Conservation (phyloP, 2,329 filamentous ascomycete species). For the Fusarium anguioides region DNA sequence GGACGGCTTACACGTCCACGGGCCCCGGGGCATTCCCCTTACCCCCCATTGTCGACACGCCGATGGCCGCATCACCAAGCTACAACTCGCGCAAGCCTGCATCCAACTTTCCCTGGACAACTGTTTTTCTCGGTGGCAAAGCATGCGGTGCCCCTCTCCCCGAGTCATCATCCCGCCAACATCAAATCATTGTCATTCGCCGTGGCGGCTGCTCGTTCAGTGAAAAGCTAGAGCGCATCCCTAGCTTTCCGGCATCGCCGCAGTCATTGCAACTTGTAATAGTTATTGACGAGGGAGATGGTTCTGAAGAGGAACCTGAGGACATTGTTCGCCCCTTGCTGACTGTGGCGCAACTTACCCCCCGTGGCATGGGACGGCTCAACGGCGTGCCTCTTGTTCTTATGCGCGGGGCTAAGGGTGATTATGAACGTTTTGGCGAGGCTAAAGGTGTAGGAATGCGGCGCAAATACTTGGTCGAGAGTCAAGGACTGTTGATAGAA, state of each 20-base stretch:
- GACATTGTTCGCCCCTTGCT: conserved; percentile 72
- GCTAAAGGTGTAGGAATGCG: conserved; percentile 79
- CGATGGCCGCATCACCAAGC: conserved; percentile 55
- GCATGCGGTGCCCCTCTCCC: conserved; percentile 71
- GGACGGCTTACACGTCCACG: conserved; percentile 64
- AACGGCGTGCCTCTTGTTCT: conserved; percentile 86
- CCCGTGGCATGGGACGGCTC: conserved; percentile 73
- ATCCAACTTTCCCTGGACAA: conserved; percentile 72
- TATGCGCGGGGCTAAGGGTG: conserved; percentile 74
- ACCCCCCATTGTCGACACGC: conserved; percentile 71
- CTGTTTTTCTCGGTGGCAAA: conserved; percentile 76
- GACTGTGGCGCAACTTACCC: conserved; percentile 78
- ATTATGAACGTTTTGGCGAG: conserved; percentile 69
- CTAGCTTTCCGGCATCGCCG: conserved; percentile 73
- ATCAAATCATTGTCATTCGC: conserved; percentile 84
- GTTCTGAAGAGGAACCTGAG: conserved; percentile 41
- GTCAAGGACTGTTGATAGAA: conserved; percentile 79
- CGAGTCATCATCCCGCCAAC: conserved; percentile 60
- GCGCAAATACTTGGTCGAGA: conserved; percentile 82
- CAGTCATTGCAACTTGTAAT: conserved; percentile 82
- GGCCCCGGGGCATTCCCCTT: conserved; percentile 74
- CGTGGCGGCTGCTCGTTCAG: conserved; percentile 88
- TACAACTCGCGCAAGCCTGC: conserved; percentile 53
- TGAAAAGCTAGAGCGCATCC: conserved; percentile 86
- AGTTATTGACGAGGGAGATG: conserved; percentile 70